These are phyloP conservation scores for Gnaphalium uliginosum DNA, from an alignment of 129 eudicot genomes.

Conservation along the genomic window DNA sequence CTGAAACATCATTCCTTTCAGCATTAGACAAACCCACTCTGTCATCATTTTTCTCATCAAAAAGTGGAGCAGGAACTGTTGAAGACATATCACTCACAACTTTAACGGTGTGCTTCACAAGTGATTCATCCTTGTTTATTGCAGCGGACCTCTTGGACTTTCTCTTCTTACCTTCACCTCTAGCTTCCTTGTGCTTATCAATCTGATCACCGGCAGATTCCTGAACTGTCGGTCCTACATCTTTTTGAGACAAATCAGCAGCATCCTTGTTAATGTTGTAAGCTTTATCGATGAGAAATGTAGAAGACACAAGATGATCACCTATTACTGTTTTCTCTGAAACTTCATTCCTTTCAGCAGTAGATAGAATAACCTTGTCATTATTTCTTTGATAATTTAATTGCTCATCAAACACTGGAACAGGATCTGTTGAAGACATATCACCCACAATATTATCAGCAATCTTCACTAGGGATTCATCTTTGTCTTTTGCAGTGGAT, in stretches of 20 bases:
- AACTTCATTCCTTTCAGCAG: constrained; percentile 8
- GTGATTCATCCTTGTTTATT: constrained; percentile 21
- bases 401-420: constrained; percentile 23
- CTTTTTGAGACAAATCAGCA: neutral
- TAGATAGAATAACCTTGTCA: neutral
- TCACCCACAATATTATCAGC: constrained; percentile 19
- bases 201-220: constrained; percentile 10
- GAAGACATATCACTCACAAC: constrained; percentile 15
- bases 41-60: constrained; percentile 19
- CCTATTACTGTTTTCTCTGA: constrained; percentile 17
- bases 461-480: constrained; percentile 25
- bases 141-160: constrained; percentile 23
- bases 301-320: neutral
- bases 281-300: neutral
- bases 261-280: neutral
- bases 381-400: neutral
- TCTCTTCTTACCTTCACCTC: constrained; percentile 23
- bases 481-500: constrained; percentile 22
- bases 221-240: neutral
- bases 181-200: constrained; percentile 28
- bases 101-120: constrained; percentile 20
- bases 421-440: constrained; percentile 17
- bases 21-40: neutral
- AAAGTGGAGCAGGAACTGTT: constrained; percentile 17
- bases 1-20: constrained; percentile 21